Percentiles rank a stretch among this genome's conserved stretches.
These are phyloP conservation scores for Termitomyces sp. DNA, from an alignment of 768 basidiomycete genomes.

Conservation along the genomic window DNA sequence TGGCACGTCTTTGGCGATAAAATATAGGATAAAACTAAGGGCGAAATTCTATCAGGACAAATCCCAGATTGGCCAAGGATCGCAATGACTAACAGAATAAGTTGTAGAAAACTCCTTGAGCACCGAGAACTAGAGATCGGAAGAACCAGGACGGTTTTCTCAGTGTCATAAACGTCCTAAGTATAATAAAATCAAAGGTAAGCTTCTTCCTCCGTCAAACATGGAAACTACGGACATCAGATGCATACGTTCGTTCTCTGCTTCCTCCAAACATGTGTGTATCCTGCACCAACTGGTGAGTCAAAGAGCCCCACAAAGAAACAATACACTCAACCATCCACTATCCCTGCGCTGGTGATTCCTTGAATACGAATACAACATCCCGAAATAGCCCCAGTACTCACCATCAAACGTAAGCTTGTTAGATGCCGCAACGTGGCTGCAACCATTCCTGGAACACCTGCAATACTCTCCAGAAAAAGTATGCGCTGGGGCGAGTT, in stretches of 20 bases:
- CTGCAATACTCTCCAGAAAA: slow-evolving; percentile 84
- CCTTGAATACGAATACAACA: slow-evolving; percentile 1
- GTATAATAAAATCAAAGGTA: neutral
- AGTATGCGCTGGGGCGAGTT: slow-evolving; percentile 36
- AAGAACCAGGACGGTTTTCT: slow-evolving; percentile 76
- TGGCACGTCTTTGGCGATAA: slow-evolving; percentile 73
- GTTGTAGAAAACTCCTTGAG: slow-evolving; percentile 91
- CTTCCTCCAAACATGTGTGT: slow-evolving; percentile 88
- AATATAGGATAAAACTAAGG: slow-evolving; percentile 69
- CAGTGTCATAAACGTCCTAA: slow-evolving; percentile 93
- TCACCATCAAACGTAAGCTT: slow-evolving; percentile 84
- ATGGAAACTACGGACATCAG: slow-evolving; percentile 52
- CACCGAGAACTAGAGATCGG: slow-evolving; percentile 77
- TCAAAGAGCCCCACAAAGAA: slow-evolving; percentile 8
- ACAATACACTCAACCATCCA: slow-evolving; percentile 33
- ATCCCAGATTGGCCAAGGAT: slow-evolving; percentile 4
- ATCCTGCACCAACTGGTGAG: slow-evolving; percentile 68
- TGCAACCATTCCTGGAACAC: slow-evolving; percentile 95
- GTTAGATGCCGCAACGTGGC: slow-evolving; percentile 83
- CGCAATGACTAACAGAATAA: slow-evolving; percentile 62
- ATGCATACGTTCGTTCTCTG: slow-evolving; percentile 97
- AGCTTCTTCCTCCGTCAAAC: neutral
- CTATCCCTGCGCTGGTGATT: slow-evolving; percentile 41
- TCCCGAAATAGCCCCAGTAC: slow-evolving; percentile 7
- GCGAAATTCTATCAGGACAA: slow-evolving; percentile 8